These are phyloP conservation scores for Lepidium didymum DNA, from an alignment of 345 rosid species.

Conservation along the genomic window DNA sequence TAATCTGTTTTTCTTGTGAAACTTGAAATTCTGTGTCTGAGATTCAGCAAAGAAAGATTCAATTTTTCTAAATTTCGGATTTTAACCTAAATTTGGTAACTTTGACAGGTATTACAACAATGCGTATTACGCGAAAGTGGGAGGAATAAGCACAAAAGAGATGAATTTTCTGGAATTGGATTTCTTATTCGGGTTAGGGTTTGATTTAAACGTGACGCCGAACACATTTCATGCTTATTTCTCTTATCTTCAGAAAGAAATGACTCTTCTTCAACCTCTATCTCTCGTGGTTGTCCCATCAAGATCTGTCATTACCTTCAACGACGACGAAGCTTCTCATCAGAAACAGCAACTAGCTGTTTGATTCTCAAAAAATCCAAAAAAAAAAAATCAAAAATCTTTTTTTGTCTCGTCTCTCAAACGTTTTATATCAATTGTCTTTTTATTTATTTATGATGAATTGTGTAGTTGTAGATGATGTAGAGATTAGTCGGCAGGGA, in stretches of 20 bases:
- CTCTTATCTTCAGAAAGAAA: constrained; percentile 61
- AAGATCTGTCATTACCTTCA: constrained; percentile 42
- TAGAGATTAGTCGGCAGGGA: constrained; percentile 27
- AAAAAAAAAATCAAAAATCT: constrained; percentile 28
- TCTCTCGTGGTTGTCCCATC: constrained; percentile 19
- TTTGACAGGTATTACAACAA: constrained; percentile 57
- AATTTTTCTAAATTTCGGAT: not conserved
- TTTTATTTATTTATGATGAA: not conserved
- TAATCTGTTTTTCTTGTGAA: not conserved
- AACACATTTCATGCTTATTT: constrained; percentile 62
- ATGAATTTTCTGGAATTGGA: constrained; percentile 86
- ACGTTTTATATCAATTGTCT: not conserved
- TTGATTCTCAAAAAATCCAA: constrained; percentile 23
- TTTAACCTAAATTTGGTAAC: constrained; percentile 20
- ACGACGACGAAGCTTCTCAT: constrained; percentile 65
- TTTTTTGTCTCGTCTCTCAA: not conserved
- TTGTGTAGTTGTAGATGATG: constrained; percentile 30
- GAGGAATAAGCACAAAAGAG: constrained; percentile 79
- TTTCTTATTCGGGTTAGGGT: constrained; percentile 75
- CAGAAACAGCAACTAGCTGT: constrained; percentile 65
- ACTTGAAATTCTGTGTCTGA: not conserved
- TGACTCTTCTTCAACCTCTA: constrained; percentile 47
- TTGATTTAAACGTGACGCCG: constrained; percentile 73
- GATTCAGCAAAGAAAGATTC: not conserved
- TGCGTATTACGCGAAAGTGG: constrained; percentile 88